Evolutionary conservation across 306 rosid species (phyloP).

Genomic region (Sicyos edulis): DNA sequence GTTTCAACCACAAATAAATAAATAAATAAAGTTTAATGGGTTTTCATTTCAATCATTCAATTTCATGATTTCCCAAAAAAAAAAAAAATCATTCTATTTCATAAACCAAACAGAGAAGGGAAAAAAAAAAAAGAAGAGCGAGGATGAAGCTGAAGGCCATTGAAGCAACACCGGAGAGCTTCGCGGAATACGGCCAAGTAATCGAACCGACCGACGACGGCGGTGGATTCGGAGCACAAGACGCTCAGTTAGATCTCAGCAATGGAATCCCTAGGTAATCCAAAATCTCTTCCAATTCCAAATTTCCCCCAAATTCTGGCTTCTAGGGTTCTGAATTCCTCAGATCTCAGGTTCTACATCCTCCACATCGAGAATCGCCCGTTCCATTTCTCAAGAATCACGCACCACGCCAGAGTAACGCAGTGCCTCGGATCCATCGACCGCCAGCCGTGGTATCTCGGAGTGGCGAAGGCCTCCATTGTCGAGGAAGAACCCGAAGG

Average conservation of each 20-base stretch:
- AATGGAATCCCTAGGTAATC: too few relatives aligned
- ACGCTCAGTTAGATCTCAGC: too few relatives aligned
- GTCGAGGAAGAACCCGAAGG: slow-evolving; percentile 25
- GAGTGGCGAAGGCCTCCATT: slow-evolving; percentile 71
- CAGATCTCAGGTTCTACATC: too few relatives aligned
- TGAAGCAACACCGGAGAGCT: slow-evolving; percentile 57
- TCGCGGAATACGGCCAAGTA: slow-evolving; percentile 65
- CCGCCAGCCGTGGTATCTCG: slow-evolving; percentile 74
- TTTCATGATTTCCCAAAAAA: too few relatives aligned
- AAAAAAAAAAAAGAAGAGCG: too few relatives aligned
- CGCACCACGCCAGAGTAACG: slow-evolving; percentile 83
- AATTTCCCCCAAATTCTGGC: too few relatives aligned
- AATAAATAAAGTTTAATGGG: too few relatives aligned
- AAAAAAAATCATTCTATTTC: background rate
- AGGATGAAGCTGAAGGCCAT: slow-evolving; percentile 37
- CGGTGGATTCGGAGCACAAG: slow-evolving; percentile 48
- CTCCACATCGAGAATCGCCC: too few relatives aligned
- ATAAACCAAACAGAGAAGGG: background rate
- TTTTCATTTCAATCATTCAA: too few relatives aligned
- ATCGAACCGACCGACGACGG: slow-evolving; percentile 50
- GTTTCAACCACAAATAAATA: too few relatives aligned
- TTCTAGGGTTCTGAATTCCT: too few relatives aligned
- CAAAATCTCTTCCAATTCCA: too few relatives aligned
- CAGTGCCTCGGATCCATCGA: slow-evolving; percentile 87
- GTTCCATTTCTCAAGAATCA: slow-evolving; percentile 43